These are phyloP conservation scores for Tetrapisispora namnaoensis DNA, from an alignment of 805 yeast species.

Conservation along the genomic window DNA sequence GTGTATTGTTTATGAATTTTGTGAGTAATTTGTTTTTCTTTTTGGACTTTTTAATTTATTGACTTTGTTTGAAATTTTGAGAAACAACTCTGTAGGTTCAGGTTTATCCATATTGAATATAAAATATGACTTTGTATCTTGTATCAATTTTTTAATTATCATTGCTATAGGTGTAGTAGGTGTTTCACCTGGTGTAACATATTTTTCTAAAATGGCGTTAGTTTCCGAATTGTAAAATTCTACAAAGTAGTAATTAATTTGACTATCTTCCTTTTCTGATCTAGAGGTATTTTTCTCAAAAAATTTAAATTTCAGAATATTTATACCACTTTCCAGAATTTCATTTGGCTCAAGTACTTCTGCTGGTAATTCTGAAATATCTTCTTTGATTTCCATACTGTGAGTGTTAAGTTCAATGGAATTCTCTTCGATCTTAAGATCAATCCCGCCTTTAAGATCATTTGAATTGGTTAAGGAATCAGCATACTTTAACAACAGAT, in stretches of 20 bases:
- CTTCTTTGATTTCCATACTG: conserved; percentile 6
- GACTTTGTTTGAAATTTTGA: conserved; percentile 13
- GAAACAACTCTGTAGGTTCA: conserved; percentile 10
- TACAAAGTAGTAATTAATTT: conserved; percentile 18
- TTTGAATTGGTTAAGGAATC: conserved; percentile 8
- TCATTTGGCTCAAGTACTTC: not conserved
- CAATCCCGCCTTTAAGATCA: conserved; percentile 14
- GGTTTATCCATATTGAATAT: conserved; percentile 23
- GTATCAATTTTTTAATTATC: conserved; percentile 22
- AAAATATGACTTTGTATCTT: conserved; percentile 31
- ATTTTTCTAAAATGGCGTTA: conserved; percentile 7
- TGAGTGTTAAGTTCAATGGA: conserved; percentile 17
- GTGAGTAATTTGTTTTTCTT: conserved; percentile 1
- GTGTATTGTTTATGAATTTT: not conserved
- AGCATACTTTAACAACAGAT: conserved; percentile 9
- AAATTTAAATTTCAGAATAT: conserved; percentile 17
- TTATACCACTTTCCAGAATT: conserved; percentile 9
- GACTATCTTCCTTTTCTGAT: not conserved
- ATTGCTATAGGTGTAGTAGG: conserved; percentile 18
- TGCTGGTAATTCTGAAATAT: conserved; percentile 6
- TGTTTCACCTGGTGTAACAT: conserved; percentile 5
- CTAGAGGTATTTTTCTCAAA: not conserved
- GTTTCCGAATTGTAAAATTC: conserved; percentile 17
- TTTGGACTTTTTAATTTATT: conserved; percentile 11
- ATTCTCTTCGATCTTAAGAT: conserved; percentile 17